Conservation (phyloP, 1,139 yeast genomes). For the Diutina ranongensis region DNA sequence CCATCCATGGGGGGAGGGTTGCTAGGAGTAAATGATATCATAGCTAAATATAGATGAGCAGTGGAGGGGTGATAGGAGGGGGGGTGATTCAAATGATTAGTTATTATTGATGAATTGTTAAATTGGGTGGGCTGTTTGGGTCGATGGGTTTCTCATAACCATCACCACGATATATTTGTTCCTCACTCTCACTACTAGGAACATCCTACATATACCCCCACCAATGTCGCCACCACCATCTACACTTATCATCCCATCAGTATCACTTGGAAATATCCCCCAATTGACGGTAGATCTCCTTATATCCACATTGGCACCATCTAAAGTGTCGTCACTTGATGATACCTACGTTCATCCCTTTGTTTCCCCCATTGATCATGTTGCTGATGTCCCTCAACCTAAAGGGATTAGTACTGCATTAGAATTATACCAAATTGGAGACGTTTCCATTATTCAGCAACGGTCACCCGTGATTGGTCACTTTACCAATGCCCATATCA, state of each 20-base stretch:
- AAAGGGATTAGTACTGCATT: slow-evolving; percentile 46
- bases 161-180: too few relatives aligned
- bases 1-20: too few relatives aligned
- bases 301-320: slow-evolving; percentile 45
- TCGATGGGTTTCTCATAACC: too few relatives aligned
- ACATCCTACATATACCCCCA: not conserved
- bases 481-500: slow-evolving; percentile 38
- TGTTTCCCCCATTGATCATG: slow-evolving; percentile 63
- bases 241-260: slow-evolving; percentile 56
- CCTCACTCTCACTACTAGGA: not conserved
- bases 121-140: too few relatives aligned
- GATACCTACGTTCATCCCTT: slow-evolving; percentile 65
- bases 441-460: slow-evolving; percentile 58
- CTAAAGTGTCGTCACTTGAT: slow-evolving; percentile 37
- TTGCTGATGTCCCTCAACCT: slow-evolving; percentile 10
- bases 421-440: slow-evolving; percentile 41
- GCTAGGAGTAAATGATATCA: too few relatives aligned
- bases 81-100: too few relatives aligned
- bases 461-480: slow-evolving; percentile 77
- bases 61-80: too few relatives aligned
- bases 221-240: not conserved
- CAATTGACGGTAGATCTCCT: slow-evolving; percentile 71
- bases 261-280: slow-evolving; percentile 84
- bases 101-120: too few relatives aligned
- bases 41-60: too few relatives aligned